These are phyloP conservation scores for Fusarium illudens DNA, from an alignment of 2,329 filamentous ascomycete species.

Conservation along the genomic window DNA sequence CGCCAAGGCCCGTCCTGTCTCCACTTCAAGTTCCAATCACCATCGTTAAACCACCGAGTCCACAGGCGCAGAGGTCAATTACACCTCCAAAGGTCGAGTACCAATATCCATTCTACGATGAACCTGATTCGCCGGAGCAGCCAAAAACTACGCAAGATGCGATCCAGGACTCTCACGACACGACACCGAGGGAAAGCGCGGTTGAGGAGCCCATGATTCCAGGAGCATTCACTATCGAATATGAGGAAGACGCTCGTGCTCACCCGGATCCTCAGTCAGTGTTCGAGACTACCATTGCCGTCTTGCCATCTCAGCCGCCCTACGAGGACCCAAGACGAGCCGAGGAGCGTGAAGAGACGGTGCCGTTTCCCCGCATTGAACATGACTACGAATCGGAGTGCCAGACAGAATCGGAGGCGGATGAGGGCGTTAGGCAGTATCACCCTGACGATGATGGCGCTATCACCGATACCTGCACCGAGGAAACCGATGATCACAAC, in stretches of 20 bases:
- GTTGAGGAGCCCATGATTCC: conserved; percentile 34
- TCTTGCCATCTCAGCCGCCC: conserved; percentile 51
- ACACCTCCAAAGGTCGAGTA: conserved; percentile 53
- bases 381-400: conserved; percentile 51
- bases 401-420: conserved; percentile 47
- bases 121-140: conserved; percentile 42
- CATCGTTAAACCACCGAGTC: conserved; percentile 43
- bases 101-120: conserved; percentile 61
- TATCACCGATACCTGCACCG: conserved; percentile 48
- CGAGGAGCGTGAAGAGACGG: conserved; percentile 27
- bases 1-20: conserved; percentile 50
- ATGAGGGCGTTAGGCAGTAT: conserved; percentile 35
- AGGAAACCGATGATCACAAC: conserved; percentile 47
- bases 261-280: conserved; percentile 22
- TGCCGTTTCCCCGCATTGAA: conserved; percentile 49
- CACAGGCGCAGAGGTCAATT: conserved; percentile 35
- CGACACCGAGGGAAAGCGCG: conserved; percentile 10
- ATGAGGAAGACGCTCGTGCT: conserved; percentile 44
- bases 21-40: conserved; percentile 39
- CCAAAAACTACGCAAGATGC: conserved; percentile 7
- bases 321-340: conserved; percentile 34
- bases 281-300: conserved; percentile 58
- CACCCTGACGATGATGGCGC: conserved; percentile 44
- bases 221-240: conserved; percentile 48
- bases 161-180: conserved; percentile 35